A percentile compares a stretch with the other conserved stretches of the same genome.
These are phyloP conservation scores for Magnusiomyces magnusii DNA, from an alignment of 1,139 yeast genomes.

Conservation along the genomic window DNA sequence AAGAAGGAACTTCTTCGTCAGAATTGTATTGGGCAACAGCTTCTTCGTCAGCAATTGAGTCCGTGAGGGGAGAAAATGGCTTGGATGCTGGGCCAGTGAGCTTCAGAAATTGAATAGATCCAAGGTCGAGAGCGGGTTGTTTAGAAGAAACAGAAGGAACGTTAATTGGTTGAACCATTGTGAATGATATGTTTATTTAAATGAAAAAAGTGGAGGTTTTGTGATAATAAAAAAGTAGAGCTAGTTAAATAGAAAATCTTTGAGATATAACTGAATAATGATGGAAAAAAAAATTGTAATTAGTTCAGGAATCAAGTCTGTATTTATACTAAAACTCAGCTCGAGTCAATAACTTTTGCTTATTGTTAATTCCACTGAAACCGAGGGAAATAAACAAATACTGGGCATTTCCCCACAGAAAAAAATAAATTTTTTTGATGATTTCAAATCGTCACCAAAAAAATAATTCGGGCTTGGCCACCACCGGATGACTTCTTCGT, in stretches of 20 bases:
- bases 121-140: background rate
- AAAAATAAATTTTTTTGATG: no score
- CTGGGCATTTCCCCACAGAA: background rate
- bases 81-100: constrained; percentile 21
- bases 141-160: background rate
- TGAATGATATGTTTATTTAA: background rate
- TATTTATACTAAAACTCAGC: constrained; percentile 1
- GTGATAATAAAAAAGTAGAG: background rate
- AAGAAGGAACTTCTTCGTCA: background rate
- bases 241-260: background rate
- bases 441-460: background rate
- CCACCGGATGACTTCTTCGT: no score
- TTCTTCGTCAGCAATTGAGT: background rate
- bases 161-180: background rate
- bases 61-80: constrained; percentile 16
- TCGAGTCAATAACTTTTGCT: background rate
- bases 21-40: background rate
- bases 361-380: background rate
- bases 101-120: constrained; percentile 14
- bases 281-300: background rate
- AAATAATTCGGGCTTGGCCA: no score
- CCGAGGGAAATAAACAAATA: background rate
- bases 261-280: background rate
- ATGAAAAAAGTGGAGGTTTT: background rate
- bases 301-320: background rate